These are phyloP conservation scores for Saccharata proteae DNA, from an alignment of 2,329 filamentous ascomycete species.

Conservation along the genomic window DNA sequence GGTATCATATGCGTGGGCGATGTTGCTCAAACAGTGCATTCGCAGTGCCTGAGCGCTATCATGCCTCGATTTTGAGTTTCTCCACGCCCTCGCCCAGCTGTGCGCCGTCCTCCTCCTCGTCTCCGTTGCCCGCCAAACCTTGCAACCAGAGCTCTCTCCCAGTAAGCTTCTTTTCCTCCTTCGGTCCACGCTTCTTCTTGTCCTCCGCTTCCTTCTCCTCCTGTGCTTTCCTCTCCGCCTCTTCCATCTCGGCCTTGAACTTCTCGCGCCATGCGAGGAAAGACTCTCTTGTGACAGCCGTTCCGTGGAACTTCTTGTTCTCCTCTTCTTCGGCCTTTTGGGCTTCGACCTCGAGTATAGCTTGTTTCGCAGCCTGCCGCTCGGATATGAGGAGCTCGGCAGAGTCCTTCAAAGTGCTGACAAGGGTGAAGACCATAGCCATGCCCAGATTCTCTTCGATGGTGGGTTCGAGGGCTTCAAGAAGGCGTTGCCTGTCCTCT, in stretches of 20 bases:
- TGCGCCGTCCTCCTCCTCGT: constrained; percentile 54
- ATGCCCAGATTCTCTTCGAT: constrained; percentile 92
- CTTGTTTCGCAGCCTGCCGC: constrained; percentile 52
- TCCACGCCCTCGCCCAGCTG: constrained; percentile 36
- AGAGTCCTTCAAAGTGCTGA: constrained; percentile 74
- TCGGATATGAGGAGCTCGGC: constrained; percentile 76
- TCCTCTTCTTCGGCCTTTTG: constrained; percentile 73
- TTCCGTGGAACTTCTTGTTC: constrained; percentile 93
- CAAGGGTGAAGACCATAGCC: constrained; percentile 92
- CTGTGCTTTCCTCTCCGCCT: constrained; percentile 46
- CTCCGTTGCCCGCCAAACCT: constrained; percentile 46
- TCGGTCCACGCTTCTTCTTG: constrained; percentile 32
- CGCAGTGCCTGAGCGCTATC: no score
- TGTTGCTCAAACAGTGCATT: no score
- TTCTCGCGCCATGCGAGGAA: constrained; percentile 72
- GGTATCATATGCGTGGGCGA: no score
- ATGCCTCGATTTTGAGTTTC: constrained; percentile 36
- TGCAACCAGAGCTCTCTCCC: constrained; percentile 40
- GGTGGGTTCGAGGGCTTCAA: constrained; percentile 58
- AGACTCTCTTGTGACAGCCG: constrained; percentile 71
- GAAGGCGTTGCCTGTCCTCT: constrained; percentile 63
- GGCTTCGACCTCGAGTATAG: constrained; percentile 38
- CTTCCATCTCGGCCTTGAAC: constrained; percentile 73
- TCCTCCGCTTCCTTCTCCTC: constrained; percentile 61
- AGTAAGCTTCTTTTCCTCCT: constrained; percentile 70